Conservation (phyloP, 164 flowering plant genomes). For the Magnolia kwangsiensis region DNA sequence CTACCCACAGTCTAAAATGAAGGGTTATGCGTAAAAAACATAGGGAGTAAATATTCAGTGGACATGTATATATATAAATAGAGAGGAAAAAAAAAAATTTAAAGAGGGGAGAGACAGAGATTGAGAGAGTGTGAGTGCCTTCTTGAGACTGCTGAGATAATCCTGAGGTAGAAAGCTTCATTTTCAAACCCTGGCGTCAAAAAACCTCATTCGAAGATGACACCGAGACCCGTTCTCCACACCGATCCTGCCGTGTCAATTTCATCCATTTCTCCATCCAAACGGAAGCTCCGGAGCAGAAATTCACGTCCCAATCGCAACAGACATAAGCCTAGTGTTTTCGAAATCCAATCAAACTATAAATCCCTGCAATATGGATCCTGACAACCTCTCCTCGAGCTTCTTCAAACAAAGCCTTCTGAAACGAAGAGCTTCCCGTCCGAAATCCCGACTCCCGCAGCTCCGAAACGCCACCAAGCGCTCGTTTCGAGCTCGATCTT, state of each 20-base stretch:
- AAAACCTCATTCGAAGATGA: neutral
- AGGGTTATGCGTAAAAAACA: neutral
- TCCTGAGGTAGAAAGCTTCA: slow-evolving; percentile 38
- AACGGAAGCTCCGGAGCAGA: neutral
- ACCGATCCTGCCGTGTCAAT: neutral
- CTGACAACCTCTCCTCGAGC: neutral
- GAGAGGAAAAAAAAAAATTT: neutral
- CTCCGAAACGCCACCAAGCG: slow-evolving; percentile 1
- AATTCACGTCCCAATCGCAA: neutral
- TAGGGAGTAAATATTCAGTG: neutral
- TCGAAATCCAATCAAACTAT: neutral
- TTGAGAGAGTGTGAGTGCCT: slow-evolving; percentile 28
- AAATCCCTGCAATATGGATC: neutral
- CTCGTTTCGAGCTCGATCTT: slow-evolving; percentile 3
- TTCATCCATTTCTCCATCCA: neutral
- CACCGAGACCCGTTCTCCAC: neutral
- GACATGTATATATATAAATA: neutral
- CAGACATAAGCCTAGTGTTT: neutral
- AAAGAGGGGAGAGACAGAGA: neutral
- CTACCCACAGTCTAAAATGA: neutral
- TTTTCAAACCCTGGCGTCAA: slow-evolving; percentile 11
- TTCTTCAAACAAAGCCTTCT: neutral
- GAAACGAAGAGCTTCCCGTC: neutral
- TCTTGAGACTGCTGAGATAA: slow-evolving; percentile 51
- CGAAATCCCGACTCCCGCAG: neutral